Base-by-base conservation (phyloP, 1,284 basidiomycete species). In the Rhodotorula sp. region DNA sequence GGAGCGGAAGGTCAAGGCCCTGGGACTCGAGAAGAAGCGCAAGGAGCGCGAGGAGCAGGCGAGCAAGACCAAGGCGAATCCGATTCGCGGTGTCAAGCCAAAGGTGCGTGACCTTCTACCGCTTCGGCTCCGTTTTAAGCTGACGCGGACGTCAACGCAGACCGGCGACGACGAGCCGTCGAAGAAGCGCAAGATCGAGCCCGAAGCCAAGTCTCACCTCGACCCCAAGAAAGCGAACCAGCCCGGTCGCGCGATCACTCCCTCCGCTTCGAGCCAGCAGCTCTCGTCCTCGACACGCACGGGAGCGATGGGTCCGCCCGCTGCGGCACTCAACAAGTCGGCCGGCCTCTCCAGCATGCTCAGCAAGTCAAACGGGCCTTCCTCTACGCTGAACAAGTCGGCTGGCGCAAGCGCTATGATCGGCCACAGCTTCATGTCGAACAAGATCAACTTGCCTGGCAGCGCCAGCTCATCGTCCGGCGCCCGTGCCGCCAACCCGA, bases 1-100 rank as follows among this genome's bases (percentile, higher is more conserved):
- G 78, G 84, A 55, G 88, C 90, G 69, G 18, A 48, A 55, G 46
- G 26, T 57, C 26, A 68, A 67, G 51, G 66, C 37, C 28, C 72
- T 76, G 26, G 77, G 79, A 47, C 60, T 74, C 15, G 81, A 82
- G 67, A 78, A 77, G 75, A 77, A 77, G 66, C 74, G 80, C 59
- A 78, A 79, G 67, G 80, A 81, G 74, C 66, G 77, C 48, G 81
- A 81, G 61, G 78, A 79, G 72, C 56, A 60, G 8, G 73, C 64
- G 34, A 65, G 52, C 11, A 68, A 70, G 59, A 56, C 63, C 13
- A 72, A 72, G 46, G 53, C 64, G 4, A 65, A 52, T n/a, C 44
- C 60, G 20, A 54, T 53, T 47, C 54, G 53, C 16, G 46, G 62
- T 20, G 55, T 65, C 50, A 64, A 69, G 52, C 44, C 52, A 22